Evolutionary conservation across 2,329 filamentous ascomycete genomes (phyloP), one percentile per base, ranked within the genome.

Genomic region (Knoxdaviesia proteae): DNA sequence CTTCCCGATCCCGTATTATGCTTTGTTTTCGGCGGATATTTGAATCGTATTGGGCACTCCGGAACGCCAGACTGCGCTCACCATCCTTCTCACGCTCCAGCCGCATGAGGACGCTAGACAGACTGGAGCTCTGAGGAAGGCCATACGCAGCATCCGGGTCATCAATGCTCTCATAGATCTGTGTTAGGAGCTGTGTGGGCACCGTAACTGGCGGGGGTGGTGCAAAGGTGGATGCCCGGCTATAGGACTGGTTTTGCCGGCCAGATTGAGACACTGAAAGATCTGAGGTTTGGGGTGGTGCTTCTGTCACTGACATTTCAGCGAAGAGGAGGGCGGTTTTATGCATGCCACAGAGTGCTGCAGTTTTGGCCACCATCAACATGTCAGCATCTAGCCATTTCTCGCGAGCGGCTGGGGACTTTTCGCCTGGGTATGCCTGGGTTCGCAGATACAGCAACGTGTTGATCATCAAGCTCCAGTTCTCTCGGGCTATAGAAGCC

Each of bases 101-200:
- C 7, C 83, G 77, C 41, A 80, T 73, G 45, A 96, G 65, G 1
- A 96, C 80, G 7, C 80, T 84, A 10, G 71, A 66, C 10, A 98
- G 61, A 45, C 77, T 86, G 6, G 84, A 72, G 36, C 74, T 73
- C 56, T 92, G 81, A 37, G 83, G 74, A 6, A 94, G 69, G 4
- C 90, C 92, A 54, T 98, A 98, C 56, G 93, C 98, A 1, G 86
- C 80, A 56, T 99, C 90, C 2, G 87, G 88, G 52, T 99, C 92
- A 53, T 94, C 87, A 39, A 98, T 81, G 47, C 84, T 88, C 54
- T 84, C 80, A 56, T 90, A 98, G 3, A 98, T 87, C 1, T 71
- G 65, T 38, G 94, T 67, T 8, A 96, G 64, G 1, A 92, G 66
- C 32, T 82, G 74, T 4, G 20, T 20, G 20, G 20, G 20, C 20